Evolutionary conservation across 1,284 basidiomycete genomes (phyloP).

Genomic region (Agaricales sp.): DNA sequence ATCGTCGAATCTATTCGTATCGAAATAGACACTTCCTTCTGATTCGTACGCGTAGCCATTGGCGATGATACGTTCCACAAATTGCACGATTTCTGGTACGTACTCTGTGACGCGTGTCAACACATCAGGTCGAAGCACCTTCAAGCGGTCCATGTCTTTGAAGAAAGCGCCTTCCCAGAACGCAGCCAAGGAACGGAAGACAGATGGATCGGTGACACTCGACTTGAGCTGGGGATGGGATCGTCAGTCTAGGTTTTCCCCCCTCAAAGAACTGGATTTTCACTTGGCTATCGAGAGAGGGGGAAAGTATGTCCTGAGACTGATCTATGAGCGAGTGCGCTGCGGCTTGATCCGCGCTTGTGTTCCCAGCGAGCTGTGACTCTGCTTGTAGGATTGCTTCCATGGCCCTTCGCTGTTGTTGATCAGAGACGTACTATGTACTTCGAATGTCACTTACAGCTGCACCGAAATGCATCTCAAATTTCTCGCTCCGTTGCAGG

Average conservation of each 20-base stretch:
- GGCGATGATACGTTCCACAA: conserved; percentile 78
- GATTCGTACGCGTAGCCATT: conserved; percentile 90
- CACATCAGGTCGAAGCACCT: conserved; percentile 82
- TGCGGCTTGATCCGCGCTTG: conserved; percentile 30
- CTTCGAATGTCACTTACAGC: conserved; percentile 39
- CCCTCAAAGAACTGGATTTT: conserved; percentile 12
- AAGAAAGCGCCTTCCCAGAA: conserved; percentile 92
- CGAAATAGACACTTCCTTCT: conserved; percentile 92
- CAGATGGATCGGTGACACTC: conserved; percentile 78
- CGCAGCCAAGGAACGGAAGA: conserved; percentile 79
- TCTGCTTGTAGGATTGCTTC: conserved; percentile 39
- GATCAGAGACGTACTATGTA: conserved; percentile 9
- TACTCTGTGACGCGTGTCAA: conserved; percentile 96
- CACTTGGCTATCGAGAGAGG: conserved; percentile 71
- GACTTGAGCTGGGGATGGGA: conserved; percentile 48
- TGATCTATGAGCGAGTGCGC: conserved; percentile 61
- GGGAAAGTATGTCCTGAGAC: conserved; percentile 67
- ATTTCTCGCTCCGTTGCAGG: conserved; percentile 79
- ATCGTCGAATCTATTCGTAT: conserved; percentile 82
- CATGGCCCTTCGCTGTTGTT: conserved; percentile 26
- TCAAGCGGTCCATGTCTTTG: conserved; percentile 84
- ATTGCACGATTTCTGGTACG: conserved; percentile 89
- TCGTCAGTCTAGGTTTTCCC: conserved; percentile 13
- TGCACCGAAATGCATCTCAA: conserved; percentile 75
- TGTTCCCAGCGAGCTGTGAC: conserved; percentile 24